A percentile compares a stretch with the other conserved stretches of the same genome.
phyloP scores from a whole-genome alignment of 73 alveolate genomes.

The Paramecium bursaria region DNA sequence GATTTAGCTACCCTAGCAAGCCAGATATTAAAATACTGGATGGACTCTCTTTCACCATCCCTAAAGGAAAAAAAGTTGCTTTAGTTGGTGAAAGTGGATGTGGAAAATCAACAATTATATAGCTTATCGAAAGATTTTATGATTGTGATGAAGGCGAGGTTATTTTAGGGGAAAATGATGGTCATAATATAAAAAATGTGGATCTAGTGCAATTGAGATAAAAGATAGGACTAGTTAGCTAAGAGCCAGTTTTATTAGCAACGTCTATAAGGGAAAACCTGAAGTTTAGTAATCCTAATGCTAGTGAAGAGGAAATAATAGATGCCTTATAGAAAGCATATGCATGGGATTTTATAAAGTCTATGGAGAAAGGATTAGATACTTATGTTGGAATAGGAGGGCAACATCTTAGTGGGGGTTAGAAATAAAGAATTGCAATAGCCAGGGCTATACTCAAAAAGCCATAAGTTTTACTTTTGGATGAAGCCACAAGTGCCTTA shows the following conservation, averaged over 20 bases:
- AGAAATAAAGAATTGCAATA: slow-evolving; percentile 73
- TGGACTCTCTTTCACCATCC: slow-evolving; percentile 70
- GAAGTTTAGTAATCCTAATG: slow-evolving; percentile 83
- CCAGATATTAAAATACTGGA: slow-evolving; percentile 77
- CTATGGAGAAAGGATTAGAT: slow-evolving; percentile 47
- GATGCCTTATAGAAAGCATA: slow-evolving; percentile 87
- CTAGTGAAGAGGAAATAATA: slow-evolving; percentile 87
- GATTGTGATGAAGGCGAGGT: slow-evolving; percentile 81
- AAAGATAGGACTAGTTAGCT: slow-evolving; percentile 89
- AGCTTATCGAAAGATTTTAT: slow-evolving; percentile 81
- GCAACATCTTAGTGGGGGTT: slow-evolving; percentile 72
- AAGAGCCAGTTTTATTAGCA: slow-evolving; percentile 93
- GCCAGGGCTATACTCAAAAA: slow-evolving; percentile 73
- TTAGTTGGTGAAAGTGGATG: slow-evolving; percentile 93
- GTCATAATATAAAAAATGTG: slow-evolving; percentile 72
- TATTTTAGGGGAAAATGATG: slow-evolving; percentile 77
- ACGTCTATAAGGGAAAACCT: slow-evolving; percentile 84
- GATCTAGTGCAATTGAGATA: slow-evolving; percentile 76
- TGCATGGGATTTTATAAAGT: slow-evolving; percentile 72
- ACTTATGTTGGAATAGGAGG: slow-evolving; percentile 72
- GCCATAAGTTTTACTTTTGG: slow-evolving; percentile 70
- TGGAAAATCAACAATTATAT: slow-evolving; percentile 84
- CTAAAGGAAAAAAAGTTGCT: slow-evolving; percentile 79
- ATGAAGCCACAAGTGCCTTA: slow-evolving; percentile 78
- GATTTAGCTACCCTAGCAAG: slow-evolving; percentile 85